phyloP scores from a whole-genome alignment of 371 early-diverging fungal species.

The Lichtheimia hyalospora region DNA sequence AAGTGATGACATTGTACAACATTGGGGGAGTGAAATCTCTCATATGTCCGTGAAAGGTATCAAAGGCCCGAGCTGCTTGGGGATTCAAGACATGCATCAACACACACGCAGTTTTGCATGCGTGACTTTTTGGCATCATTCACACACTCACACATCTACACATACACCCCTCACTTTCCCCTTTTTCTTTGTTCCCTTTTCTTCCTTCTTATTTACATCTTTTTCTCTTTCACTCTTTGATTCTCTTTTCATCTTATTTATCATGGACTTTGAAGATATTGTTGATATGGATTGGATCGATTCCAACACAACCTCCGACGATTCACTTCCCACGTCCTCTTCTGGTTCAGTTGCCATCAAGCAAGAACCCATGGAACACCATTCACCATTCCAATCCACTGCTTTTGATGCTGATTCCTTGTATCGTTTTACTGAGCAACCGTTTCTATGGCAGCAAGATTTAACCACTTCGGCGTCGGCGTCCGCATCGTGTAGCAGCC shows the following conservation, averaged over 20 bases:
- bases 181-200: slow-evolving; percentile 1
- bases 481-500: neutral
- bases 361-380: slow-evolving; percentile 7
- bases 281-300: slow-evolving; percentile 52
- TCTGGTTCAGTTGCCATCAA: slow-evolving; percentile 7
- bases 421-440: slow-evolving; percentile 5
- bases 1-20: no score
- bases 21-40: no score
- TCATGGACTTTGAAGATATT: slow-evolving; percentile 51
- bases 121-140: neutral
- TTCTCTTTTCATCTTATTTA: neutral
- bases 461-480: slow-evolving; percentile 1
- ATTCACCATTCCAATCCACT: neutral
- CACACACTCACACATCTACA: neutral
- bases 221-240: slow-evolving; percentile 9
- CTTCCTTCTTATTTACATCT: neutral
- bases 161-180: slow-evolving; percentile 1
- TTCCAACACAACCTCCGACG: slow-evolving; percentile 14
- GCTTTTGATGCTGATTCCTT: neutral
- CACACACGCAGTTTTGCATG: no score
- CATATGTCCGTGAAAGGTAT: no score
- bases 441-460: slow-evolving; percentile 13
- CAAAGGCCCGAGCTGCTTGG: slow-evolving; percentile 1
- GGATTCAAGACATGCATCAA: neutral
- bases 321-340: slow-evolving; percentile 1